These are phyloP conservation scores for Isabelozyma pseudorhagii DNA, from an alignment of 805 yeast species.

Conservation along the genomic window DNA sequence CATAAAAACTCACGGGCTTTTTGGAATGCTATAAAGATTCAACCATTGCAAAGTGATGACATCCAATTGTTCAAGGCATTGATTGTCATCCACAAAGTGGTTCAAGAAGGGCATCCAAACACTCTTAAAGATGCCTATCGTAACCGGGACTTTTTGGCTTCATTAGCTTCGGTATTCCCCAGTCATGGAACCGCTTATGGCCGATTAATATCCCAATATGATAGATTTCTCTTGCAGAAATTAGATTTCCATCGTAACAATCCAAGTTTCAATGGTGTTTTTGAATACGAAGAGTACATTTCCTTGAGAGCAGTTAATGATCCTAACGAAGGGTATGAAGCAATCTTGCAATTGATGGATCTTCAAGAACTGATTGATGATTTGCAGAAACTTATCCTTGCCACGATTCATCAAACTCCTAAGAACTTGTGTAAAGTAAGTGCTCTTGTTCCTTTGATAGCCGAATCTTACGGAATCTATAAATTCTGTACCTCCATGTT, in stretches of 20 bases:
- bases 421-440: constrained; percentile 75
- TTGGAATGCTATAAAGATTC: constrained; percentile 77
- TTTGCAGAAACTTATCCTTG: constrained; percentile 71
- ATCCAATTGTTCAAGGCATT: constrained; percentile 83
- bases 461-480: constrained; percentile 91
- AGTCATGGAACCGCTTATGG: constrained; percentile 54
- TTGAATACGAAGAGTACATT: constrained; percentile 93
- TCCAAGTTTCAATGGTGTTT: constrained; percentile 89
- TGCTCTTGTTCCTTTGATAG: constrained; percentile 84
- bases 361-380: constrained; percentile 82
- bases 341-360: constrained; percentile 79
- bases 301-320: constrained; percentile 84
- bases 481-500: constrained; percentile 87
- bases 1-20: constrained; percentile 79
- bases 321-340: constrained; percentile 94
- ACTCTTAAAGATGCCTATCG: constrained; percentile 76
- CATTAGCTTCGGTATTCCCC: constrained; percentile 59
- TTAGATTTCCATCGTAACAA: constrained; percentile 80
- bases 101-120: constrained; percentile 97
- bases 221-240: constrained; percentile 63
- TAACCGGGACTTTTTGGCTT: constrained; percentile 73
- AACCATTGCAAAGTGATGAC: constrained; percentile 79
- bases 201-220: constrained; percentile 74
- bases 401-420: constrained; percentile 60
- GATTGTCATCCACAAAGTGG: constrained; percentile 81